Conservation (phyloP, 1,284 basidiomycete species). For the Takashimella koratensis region DNA sequence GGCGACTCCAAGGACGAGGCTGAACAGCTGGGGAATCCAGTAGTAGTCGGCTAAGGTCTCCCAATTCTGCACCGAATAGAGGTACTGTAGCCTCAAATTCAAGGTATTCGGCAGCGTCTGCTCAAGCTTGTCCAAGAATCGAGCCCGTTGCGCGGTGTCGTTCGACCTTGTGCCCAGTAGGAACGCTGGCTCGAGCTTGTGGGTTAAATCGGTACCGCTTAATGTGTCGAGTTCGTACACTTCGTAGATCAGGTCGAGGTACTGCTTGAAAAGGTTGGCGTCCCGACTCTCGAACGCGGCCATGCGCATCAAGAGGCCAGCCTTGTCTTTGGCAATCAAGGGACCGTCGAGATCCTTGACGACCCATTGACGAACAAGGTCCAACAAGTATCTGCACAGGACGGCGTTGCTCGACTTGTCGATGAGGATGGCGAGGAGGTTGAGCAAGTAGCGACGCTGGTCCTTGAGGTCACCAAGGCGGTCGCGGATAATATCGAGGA, state of each 20-base stretch:
- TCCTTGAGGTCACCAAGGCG: slow-evolving; percentile 56
- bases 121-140: slow-evolving; percentile 89
- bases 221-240: slow-evolving; percentile 87
- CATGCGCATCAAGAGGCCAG: slow-evolving; percentile 87
- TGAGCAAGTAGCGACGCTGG: slow-evolving; percentile 65
- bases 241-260: slow-evolving; percentile 86
- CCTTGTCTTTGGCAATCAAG: slow-evolving; percentile 95
- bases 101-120: slow-evolving; percentile 80
- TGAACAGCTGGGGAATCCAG: slow-evolving; percentile 91
- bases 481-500: slow-evolving; percentile 54
- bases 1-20: slow-evolving; percentile 80
- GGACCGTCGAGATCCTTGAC: slow-evolving; percentile 66
- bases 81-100: slow-evolving; percentile 78
- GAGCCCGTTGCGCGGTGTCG: slow-evolving; percentile 73
- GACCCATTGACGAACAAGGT: slow-evolving; percentile 85
- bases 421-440: slow-evolving; percentile 69
- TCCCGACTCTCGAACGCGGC: slow-evolving; percentile 76
- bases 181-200: slow-evolving; percentile 89
- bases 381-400: slow-evolving; percentile 82
- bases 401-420: slow-evolving; percentile 85
- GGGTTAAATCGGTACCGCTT: slow-evolving; percentile 88
- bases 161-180: slow-evolving; percentile 84
- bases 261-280: slow-evolving; percentile 73
- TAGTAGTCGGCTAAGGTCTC: slow-evolving; percentile 88
- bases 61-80: slow-evolving; percentile 94